phyloP scores from a whole-genome alignment of 2,329 filamentous ascomycete species.

The Albophoma yamanashiensis region DNA sequence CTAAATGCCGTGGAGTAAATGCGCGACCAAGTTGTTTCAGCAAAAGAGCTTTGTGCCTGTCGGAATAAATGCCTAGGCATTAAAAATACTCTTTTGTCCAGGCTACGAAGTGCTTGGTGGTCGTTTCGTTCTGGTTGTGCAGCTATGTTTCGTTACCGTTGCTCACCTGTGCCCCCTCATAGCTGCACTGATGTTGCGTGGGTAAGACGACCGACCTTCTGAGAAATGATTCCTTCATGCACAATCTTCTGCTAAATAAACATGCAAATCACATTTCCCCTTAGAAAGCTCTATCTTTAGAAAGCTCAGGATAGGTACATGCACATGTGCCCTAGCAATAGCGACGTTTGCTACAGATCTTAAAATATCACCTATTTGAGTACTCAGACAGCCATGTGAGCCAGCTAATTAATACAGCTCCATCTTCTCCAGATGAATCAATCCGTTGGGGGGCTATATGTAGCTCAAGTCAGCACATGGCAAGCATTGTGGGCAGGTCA shows the following conservation, averaged over 20 bases:
- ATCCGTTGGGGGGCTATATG: constrained; percentile 48
- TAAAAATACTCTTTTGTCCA: background rate
- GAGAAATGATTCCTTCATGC: background rate
- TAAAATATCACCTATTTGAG: background rate
- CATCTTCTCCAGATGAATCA: constrained; percentile 50
- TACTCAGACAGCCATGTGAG: too few species aligned
- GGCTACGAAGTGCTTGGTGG: background rate
- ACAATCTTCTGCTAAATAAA: background rate
- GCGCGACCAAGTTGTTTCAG: background rate
- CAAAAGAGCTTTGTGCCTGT: background rate
- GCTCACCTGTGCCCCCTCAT: background rate
- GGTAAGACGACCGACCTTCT: background rate
- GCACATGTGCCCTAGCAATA: background rate
- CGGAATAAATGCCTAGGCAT: background rate
- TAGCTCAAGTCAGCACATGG: constrained; percentile 9
- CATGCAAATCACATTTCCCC: background rate
- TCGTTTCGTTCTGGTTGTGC: background rate
- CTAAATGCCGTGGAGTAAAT: background rate
- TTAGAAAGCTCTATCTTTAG: background rate
- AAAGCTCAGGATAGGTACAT: background rate
- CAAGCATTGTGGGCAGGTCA: background rate
- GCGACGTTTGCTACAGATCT: background rate
- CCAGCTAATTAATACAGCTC: constrained; percentile 20
- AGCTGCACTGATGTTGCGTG: background rate
- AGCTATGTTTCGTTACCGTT: too few species aligned